Percentiles rank a stretch among this genome's conserved stretches.
Conservation (phyloP, 306 rosid genomes). For the Nissolia schottii region DNA sequence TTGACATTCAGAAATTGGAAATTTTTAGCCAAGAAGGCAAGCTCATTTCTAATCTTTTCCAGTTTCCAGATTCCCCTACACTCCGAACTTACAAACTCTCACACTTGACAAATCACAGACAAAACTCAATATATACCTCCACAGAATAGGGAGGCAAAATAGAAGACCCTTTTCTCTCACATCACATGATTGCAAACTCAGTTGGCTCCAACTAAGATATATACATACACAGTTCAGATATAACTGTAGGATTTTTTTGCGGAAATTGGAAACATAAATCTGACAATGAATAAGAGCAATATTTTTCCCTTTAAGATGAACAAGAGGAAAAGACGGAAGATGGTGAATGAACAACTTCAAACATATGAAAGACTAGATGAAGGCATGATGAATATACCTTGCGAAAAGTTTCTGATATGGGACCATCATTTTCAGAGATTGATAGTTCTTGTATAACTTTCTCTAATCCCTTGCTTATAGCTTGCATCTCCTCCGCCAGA, state of each 20-base stretch:
- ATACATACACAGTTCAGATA: not conserved
- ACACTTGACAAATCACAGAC: slow-evolving; percentile 13
- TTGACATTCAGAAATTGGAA: not conserved
- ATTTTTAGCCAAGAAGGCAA: not conserved
- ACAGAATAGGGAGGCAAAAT: not conserved
- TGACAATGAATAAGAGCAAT: not conserved
- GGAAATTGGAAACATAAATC: not conserved
- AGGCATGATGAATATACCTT: slow-evolving; percentile 43
- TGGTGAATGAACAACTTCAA: not conserved
- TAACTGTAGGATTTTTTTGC: not conserved
- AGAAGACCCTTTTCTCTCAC: not conserved
- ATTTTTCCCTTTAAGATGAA: not conserved
- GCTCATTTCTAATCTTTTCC: not conserved
- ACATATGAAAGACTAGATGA: not conserved
- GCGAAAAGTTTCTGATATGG: slow-evolving; percentile 63
- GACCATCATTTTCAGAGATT: slow-evolving; percentile 75
- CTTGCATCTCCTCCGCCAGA: slow-evolving; percentile 97
- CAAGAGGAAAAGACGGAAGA: not conserved
- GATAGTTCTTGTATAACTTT: slow-evolving; percentile 78
- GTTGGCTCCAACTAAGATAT: not conserved
- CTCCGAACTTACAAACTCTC: slow-evolving; percentile 10
- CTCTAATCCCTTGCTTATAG: slow-evolving; percentile 90
- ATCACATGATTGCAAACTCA: slow-evolving; percentile 12
- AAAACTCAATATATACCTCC: not conserved
- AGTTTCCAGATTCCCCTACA: not conserved